These are phyloP conservation scores for Phyllosticta ampelicida DNA, from an alignment of 2,329 filamentous ascomycete species.

Conservation along the genomic window DNA sequence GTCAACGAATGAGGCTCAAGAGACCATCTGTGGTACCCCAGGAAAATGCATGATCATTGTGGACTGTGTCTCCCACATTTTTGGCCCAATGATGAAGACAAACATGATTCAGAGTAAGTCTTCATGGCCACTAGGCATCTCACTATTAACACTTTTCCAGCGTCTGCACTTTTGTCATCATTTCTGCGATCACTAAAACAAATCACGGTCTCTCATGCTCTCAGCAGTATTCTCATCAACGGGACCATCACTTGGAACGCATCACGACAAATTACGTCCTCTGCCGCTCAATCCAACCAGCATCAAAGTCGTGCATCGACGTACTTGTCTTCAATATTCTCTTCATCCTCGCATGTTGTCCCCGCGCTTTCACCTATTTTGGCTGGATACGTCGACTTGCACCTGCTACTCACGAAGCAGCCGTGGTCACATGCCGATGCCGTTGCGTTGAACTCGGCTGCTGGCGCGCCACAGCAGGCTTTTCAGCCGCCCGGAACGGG, in stretches of 20 bases:
- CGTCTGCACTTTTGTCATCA: conserved; percentile 30
- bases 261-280: background rate
- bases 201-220: conserved; percentile 25
- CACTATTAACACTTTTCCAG: conserved; percentile 14
- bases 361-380: conserved; percentile 31
- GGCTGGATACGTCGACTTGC: conserved; percentile 26
- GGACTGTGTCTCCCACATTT: conserved; percentile 29
- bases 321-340: conserved; percentile 29
- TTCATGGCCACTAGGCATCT: background rate
- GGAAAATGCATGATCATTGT: conserved; percentile 27
- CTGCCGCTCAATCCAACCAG: background rate
- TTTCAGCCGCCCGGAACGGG: background rate
- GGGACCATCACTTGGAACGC: conserved; percentile 15
- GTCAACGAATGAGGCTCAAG: background rate
- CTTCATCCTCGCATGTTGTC: conserved; percentile 19
- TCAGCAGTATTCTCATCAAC: conserved; percentile 34
- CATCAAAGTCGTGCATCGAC: background rate
- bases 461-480: background rate
- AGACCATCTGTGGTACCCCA: background rate
- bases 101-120: conserved; percentile 25
- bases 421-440: conserved; percentile 28
- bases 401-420: conserved; percentile 30
- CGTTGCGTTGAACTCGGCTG: conserved; percentile 18
- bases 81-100: conserved; percentile 27
- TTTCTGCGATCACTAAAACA: conserved; percentile 33